A percentile compares a stretch with the other conserved stretches of the same genome.
These are phyloP conservation scores for Klebsormidium nitens DNA, from an alignment of 139 green algal species.

Conservation along the genomic window DNA sequence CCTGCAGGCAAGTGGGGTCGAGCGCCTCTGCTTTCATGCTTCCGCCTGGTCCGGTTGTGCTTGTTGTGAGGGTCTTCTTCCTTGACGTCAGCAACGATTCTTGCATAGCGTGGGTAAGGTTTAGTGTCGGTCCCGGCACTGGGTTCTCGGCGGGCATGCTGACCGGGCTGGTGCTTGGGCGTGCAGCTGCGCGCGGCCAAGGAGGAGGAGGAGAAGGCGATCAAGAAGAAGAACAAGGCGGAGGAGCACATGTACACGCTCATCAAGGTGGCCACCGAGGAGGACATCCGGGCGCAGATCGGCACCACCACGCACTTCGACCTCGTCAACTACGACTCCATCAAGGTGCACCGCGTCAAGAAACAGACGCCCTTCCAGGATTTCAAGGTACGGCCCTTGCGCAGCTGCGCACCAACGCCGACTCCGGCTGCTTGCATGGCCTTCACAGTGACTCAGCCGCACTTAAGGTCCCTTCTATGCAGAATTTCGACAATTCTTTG, in stretches of 20 bases:
- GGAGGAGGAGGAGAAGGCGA: slow-evolving; percentile 67
- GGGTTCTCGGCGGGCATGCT: no score
- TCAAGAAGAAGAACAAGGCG: slow-evolving; percentile 56
- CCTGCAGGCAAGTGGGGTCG: slow-evolving; percentile 51
- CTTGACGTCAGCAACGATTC: no score
- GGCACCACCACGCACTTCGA: slow-evolving; percentile 73
- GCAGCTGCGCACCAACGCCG: neutral
- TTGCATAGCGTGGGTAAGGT: no score
- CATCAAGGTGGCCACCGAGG: slow-evolving; percentile 54
- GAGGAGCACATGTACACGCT: slow-evolving; percentile 91
- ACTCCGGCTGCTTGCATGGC: no score
- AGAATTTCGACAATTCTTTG: no score
- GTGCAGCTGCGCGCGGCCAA: slow-evolving; percentile 62
- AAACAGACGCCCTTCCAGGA: slow-evolving; percentile 74
- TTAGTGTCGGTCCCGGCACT: no score
- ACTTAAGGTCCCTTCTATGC: no score
- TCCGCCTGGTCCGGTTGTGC: neutral
- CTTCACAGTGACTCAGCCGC: no score
- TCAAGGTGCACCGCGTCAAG: slow-evolving; percentile 60
- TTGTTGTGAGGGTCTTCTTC: no score
- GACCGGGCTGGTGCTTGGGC: no score
- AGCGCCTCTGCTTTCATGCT: neutral
- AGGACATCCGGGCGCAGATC: slow-evolving; percentile 56
- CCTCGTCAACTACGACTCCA: slow-evolving; percentile 79
- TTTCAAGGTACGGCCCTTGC: slow-evolving; percentile 56